A percentile compares a stretch with the other conserved stretches of the same genome.
phyloP scores from a whole-genome alignment of 2,329 filamentous ascomycete genomes.

The Pseudogymnoascus sp. region DNA sequence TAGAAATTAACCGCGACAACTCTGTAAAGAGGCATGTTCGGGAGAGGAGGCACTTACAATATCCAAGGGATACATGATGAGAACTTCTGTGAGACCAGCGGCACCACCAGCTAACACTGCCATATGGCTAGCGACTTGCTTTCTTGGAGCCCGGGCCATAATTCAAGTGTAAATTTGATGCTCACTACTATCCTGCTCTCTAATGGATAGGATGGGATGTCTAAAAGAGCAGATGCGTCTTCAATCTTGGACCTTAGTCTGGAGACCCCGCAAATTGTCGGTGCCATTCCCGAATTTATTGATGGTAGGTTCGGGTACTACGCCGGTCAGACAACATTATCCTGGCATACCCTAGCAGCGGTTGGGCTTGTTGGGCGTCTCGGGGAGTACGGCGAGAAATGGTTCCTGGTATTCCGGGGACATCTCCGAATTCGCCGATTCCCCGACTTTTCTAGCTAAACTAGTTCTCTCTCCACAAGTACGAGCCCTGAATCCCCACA shows the following conservation, averaged over 20 bases:
- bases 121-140: background rate
- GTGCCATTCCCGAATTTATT: background rate
- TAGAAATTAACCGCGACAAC: slow-evolving; percentile 27
- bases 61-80: slow-evolving; percentile 8
- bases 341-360: no score
- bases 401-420: background rate
- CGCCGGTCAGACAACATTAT: no score
- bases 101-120: background rate
- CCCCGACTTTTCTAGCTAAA: background rate
- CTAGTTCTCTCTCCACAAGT: background rate
- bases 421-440: background rate
- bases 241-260: background rate
- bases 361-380: background rate
- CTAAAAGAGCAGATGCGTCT: background rate
- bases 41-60: slow-evolving; percentile 27
- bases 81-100: slow-evolving; percentile 10
- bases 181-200: background rate
- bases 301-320: no score
- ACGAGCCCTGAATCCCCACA: background rate
- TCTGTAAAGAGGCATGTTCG: slow-evolving; percentile 48
- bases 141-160: background rate
- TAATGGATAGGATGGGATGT: background rate
- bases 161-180: background rate
- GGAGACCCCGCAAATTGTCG: background rate
- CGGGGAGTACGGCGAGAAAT: background rate